Conservation (phyloP, 805 yeast species). For the Nadsonia fulvescens region DNA sequence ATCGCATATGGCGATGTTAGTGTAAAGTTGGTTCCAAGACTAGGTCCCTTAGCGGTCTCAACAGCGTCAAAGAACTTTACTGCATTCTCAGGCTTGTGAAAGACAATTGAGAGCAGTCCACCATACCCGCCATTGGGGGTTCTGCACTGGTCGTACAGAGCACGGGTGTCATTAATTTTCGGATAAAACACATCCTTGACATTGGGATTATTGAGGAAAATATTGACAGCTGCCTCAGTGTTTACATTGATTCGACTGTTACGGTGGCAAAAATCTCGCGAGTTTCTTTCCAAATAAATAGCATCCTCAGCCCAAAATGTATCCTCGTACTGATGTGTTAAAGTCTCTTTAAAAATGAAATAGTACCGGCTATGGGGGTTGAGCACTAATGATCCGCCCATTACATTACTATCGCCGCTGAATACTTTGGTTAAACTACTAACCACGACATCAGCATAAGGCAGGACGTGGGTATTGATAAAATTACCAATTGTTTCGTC, state of each 20-base stretch:
- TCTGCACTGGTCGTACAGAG: conserved; percentile 53
- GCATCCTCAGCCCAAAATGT: conserved; percentile 89
- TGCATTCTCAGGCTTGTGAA: conserved; percentile 47
- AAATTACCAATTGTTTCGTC: conserved; percentile 94
- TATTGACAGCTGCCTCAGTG: conserved; percentile 21
- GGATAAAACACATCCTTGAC: conserved; percentile 64
- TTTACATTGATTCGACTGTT: conserved; percentile 24
- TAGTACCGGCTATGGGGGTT: conserved; percentile 46
- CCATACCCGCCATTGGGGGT: conserved; percentile 75
- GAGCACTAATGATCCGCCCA: conserved; percentile 79
- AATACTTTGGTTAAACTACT: conserved; percentile 83
- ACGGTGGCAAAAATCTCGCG: conserved; percentile 67
- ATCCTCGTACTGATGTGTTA: conserved; percentile 48
- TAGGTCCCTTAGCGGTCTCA: conserved; percentile 69
- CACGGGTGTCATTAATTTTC: conserved; percentile 28
- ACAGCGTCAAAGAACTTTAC: conserved; percentile 55
- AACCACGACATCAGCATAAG: conserved; percentile 72
- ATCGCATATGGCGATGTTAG: conserved; percentile 81
- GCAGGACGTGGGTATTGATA: conserved; percentile 62
- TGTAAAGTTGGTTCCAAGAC: conserved; percentile 78
- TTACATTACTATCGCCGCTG: conserved; percentile 82
- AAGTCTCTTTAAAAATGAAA: conserved; percentile 28
- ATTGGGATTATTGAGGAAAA: conserved; percentile 20
- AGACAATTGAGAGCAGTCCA: conserved; percentile 61
- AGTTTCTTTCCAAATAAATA: conserved; percentile 75